Conservation (phyloP, 768 basidiomycete genomes). For the Mycena filopes region DNA sequence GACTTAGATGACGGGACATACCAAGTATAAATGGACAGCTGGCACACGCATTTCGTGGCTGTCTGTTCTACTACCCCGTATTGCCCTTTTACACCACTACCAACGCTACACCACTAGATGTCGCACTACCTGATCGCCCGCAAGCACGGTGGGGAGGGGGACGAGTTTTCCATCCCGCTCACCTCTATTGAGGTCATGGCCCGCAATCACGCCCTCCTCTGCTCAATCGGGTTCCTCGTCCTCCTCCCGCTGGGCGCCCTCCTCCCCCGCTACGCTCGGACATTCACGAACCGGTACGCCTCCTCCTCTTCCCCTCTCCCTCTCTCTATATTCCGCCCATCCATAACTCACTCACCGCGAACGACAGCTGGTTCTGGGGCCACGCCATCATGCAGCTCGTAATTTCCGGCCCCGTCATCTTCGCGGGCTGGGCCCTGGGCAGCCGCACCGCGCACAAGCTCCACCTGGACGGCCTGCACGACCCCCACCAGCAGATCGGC, state of each 20-base stretch:
- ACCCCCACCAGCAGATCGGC: constrained; percentile 64
- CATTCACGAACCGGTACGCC: constrained; percentile 56
- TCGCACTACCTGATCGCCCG: no score
- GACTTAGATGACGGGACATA: no score
- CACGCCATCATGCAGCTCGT: constrained; percentile 63
- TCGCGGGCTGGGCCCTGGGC: constrained; percentile 59
- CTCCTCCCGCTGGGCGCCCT: constrained; percentile 69
- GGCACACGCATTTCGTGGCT: no score
- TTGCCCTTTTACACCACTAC: no score
- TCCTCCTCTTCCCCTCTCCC: no score
- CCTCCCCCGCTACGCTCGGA: constrained; percentile 64
- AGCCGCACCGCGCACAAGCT: constrained; percentile 47
- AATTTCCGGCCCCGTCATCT: constrained; percentile 64
- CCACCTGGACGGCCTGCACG: constrained; percentile 46
- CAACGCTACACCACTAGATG: no score
- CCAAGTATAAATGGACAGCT: no score
- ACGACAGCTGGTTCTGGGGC: constrained; percentile 58
- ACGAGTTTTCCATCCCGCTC: constrained; percentile 34
- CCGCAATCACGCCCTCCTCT: constrained; percentile 62
- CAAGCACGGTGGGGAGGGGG: no score
- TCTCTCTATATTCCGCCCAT: no score
- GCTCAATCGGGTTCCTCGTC: constrained; percentile 63
- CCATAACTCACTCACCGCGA: no score
- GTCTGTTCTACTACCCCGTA: no score
- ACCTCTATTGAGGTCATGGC: constrained; percentile 46